Base-by-base conservation (phyloP, 192 early-diverging fungal species). In the Coemansia sp. region DNA sequence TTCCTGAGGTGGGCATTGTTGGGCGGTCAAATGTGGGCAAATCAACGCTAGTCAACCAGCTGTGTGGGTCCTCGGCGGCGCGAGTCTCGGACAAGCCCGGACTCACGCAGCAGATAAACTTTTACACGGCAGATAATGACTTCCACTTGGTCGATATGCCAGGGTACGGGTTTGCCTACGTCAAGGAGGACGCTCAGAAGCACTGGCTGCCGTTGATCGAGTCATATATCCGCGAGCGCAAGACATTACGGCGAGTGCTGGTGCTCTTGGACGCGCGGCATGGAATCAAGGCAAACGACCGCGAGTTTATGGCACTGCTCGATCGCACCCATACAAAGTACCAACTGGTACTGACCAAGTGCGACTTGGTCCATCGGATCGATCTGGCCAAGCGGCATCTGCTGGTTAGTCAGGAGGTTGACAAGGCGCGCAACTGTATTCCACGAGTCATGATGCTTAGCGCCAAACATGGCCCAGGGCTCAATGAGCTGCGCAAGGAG, bases 11-110 rank as follows among this genome's bases (percentile, higher is more conserved):
- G 12, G 84, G 76, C 62, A 74, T 86, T 71, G 73, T 85, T 53
- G 92, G 92, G 12, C 78, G 92, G 36, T 92, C 91, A 0, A 94
- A 94, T 75, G 92, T 94, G 9, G 92, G 92, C 34, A 94, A 94
- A 66, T 94, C 92, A 15, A 90, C 88, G 46, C 86, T 94, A 60
- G 69, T 94, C 16, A 94, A 94, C 72, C 80, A 82, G 29, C 31
- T 93, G 10, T 88, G 88, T 20, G 87, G 87, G 24, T 87, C 89
- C 3, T 75, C 84, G 10, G 78, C 85, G 2, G 92, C 87, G 2
- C 87, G 91, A 20, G 87, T 87, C 9, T 92, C 90, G 5, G 87
- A 88, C 68, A 89, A 88, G 67, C 92, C 92, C 5, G 92, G 92
- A 24, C 68, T 92, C 22, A 94, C 92, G n/a, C 90, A 89, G 68